Evolutionary conservation across 2,329 filamentous ascomycete genomes (phyloP), one percentile per base, ranked within the genome.

Genomic region (Diaporthe velutina): DNA sequence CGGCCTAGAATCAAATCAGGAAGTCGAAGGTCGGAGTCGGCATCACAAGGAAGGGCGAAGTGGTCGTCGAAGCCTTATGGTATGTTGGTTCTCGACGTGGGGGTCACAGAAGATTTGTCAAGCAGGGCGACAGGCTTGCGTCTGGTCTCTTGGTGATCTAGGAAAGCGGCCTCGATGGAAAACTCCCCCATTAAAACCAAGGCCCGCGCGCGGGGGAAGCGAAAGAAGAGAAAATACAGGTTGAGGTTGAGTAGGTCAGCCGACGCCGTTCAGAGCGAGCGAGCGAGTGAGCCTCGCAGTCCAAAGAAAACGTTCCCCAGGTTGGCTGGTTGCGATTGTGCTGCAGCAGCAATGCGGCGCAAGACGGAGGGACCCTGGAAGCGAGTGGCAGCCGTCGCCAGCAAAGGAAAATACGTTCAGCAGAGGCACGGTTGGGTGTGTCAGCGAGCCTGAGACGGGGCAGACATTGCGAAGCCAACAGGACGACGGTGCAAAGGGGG

Each of bases 11-110:
- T 64, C 38, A 54, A 33, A 52, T 48, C 17, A 19, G 70, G 35
- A 38, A 35, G 38, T 64, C 12, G 55, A 35, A 52, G 48, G 61
- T n/a, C 13, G 57, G 55, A 50, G 19, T 38, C 54, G 57, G 64
- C 74, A 75, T 75, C 55, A 75, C 74, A 75, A 58, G 72, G 35
- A 17, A 60, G 33, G 70, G 40, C 52, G 55, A 19, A 55, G 48
- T 40, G 28, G 57, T 64, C 38, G 57, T 64, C 58, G 58, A 61
- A 7, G 42, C 17, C 40, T 60, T 72, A 48, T 55, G 57, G 15
- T 52, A n/a, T 68, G 71, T 68, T 73, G 71, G 48, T 55, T 48
- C 58, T 68, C 61, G 60, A 57, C 71, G 60, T 73, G 71, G 70
- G 48, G 71, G 40, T 61, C 25, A 54, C 57, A 13, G 57, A 28